Evolutionary conservation across 345 rosid species (phyloP), one percentile per base, ranked within the genome.

Genomic region (Cardiospermum halicacabum): DNA sequence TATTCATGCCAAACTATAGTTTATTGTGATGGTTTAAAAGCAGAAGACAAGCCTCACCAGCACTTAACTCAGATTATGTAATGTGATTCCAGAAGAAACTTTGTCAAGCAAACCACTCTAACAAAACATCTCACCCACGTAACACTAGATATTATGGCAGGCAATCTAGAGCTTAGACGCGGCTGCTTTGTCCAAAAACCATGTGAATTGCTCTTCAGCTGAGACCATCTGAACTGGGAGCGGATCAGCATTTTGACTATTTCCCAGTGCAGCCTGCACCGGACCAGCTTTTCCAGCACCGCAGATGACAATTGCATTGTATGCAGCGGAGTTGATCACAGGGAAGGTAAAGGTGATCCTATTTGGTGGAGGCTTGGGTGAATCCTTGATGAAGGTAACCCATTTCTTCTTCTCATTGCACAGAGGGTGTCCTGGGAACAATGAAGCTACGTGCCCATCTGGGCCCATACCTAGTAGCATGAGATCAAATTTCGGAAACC

Each of bases 401-500:
- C 98, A 93, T 65, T 79, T 93, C 78, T 80, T 48, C 2, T 37
- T 81, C 78, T 93, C 97, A 7, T 72, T 75, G 59, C 85, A 62
- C 12, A 93, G 87, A 26, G 76, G 75, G 56, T 93, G 96, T 31
- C 94, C 88, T 0, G 96, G 98, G 73, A 93, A 93, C 3, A 88
- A 69, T 0, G 97, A 90, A 24, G 98, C 98, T 10, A 93, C 79
- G 0, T 88, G 97, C 11, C 96, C 96, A 72, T 92, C 96, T 1
- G 95, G 96, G 1, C 98, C 98, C 88, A 89, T 83, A 26, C 98
- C 96, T 0, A 92, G 77, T 72, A 92, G 95, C 85, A 82, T 79
- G 66, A 89, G 81, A 73, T 93, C 96, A 22, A 93, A 93, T 69
- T 82, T 86, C 0, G 98, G 97, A 42, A 90, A 69, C 63, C 90